These are phyloP conservation scores for Hypoxylon sp. DNA, from an alignment of 2,329 filamentous ascomycete genomes.

Conservation along the genomic window DNA sequence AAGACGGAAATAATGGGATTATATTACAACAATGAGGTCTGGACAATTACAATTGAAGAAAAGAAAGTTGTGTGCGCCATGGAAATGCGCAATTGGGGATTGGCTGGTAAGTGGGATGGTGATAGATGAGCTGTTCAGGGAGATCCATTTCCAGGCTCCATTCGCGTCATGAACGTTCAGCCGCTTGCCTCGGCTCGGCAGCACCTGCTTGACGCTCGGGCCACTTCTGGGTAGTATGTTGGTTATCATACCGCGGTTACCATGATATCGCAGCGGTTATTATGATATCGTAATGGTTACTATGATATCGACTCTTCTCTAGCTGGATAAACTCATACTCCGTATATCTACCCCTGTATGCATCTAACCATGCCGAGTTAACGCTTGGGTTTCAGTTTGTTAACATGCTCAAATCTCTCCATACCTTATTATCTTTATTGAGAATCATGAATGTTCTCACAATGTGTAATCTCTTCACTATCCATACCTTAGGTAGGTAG, in stretches of 20 bases:
- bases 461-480: too few species aligned
- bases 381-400: too few species aligned
- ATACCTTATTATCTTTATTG: too few species aligned
- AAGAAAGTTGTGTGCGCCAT: conserved; percentile 10
- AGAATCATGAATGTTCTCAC: too few species aligned
- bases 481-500: too few species aligned
- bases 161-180: conserved; percentile 23
- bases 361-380: too few species aligned
- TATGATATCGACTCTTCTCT: too few species aligned
- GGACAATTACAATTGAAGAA: conserved; percentile 5
- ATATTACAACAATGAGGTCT: conserved; percentile 5
- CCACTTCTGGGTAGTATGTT: conserved; percentile 11
- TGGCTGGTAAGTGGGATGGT: conserved; percentile 7
- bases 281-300: too few species aligned
- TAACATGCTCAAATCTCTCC: too few species aligned
- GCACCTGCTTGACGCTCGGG: conserved; percentile 15
- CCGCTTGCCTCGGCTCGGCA: conserved; percentile 31
- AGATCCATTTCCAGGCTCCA: conserved; percentile 12
- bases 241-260: not conserved
- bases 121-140: conserved; percentile 24
- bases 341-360: too few species aligned
- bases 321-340: too few species aligned
- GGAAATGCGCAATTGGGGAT: conserved; percentile 17
- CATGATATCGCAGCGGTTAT: too few species aligned
- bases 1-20: conserved; percentile 18